Percentiles rank a stretch among this genome's conserved stretches.
phyloP scores from a whole-genome alignment of 2,329 filamentous ascomycete species.

The Hypoxylon sp. region DNA sequence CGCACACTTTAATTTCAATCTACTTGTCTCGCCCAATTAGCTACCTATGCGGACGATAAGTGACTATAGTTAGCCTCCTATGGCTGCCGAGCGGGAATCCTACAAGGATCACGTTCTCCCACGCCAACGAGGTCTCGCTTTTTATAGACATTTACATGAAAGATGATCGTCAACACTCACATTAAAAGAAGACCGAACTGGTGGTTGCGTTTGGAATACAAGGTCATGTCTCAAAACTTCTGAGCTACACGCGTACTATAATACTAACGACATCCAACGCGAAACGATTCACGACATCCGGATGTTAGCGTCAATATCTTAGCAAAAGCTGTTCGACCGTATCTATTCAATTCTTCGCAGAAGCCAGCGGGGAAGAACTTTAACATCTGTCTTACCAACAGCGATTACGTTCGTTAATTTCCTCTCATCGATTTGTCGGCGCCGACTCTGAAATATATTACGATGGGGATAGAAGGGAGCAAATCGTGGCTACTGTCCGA shows the following conservation, averaged over 20 bases:
- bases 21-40: background rate
- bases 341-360: background rate
- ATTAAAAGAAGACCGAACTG: slow-evolving; percentile 1
- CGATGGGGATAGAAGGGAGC: slow-evolving; percentile 12
- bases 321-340: background rate
- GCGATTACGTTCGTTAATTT: background rate
- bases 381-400: background rate
- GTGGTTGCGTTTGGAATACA: background rate
- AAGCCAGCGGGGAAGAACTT: background rate
- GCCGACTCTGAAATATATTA: background rate
- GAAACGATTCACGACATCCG: background rate
- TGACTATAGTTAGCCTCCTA: slow-evolving; percentile 14
- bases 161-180: slow-evolving; percentile 8
- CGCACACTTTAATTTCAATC: background rate
- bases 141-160: slow-evolving; percentile 18
- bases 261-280: background rate
- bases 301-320: background rate
- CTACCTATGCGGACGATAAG: background rate
- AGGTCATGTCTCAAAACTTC: background rate
- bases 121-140: slow-evolving; percentile 3
- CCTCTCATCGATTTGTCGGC: background rate
- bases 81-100: slow-evolving; percentile 22
- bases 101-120: slow-evolving; percentile 12
- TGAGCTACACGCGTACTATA: background rate
- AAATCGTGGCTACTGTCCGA: slow-evolving; percentile 7